Evolutionary conservation across 139 green algal genomes (phyloP).

Genomic region (Asterochloris erici): DNA sequence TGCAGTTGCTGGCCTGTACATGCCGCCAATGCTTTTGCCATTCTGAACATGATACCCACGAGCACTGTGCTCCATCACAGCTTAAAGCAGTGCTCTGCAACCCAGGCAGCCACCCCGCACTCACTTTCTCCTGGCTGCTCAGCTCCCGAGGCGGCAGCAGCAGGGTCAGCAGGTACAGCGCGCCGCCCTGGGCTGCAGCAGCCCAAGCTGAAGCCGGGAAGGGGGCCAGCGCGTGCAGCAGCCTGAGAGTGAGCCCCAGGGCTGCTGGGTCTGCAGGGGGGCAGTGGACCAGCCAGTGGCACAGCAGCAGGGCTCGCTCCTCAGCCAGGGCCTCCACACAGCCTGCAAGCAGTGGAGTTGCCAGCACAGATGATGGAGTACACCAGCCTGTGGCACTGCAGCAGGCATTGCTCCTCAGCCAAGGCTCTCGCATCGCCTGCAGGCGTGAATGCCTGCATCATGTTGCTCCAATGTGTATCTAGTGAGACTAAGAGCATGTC

Average conservation of each 20-base stretch:
- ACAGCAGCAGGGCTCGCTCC: constrained; percentile 39
- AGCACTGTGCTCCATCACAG: no score
- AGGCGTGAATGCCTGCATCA: no score
- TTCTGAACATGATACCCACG: no score
- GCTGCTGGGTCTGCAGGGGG: constrained; percentile 33
- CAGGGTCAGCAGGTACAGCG: constrained; percentile 70
- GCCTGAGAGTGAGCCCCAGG: constrained; percentile 47
- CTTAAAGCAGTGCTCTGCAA: no score
- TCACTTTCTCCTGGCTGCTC: no score
- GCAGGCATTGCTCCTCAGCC: constrained; percentile 38
- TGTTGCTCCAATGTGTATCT: no score
- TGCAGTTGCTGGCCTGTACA: no score
- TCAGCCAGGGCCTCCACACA: constrained; percentile 64
- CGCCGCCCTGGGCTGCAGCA: constrained; percentile 56
- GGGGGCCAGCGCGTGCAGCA: constrained; percentile 57
- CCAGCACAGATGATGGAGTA: background rate
- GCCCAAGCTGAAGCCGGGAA: constrained; percentile 41
- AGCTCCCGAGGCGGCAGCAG: constrained; percentile 48
- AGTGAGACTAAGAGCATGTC: no score
- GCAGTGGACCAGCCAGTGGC: constrained; percentile 61
- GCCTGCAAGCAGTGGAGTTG: constrained; percentile 16
- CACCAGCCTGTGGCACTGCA: constrained; percentile 52
- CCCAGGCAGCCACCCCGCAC: no score
- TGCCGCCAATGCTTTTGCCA: no score
- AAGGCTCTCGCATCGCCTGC: constrained; percentile 15